Evolutionary conservation across 805 yeast genomes (phyloP).

Genomic region (Ogataea paraovalis): DNA sequence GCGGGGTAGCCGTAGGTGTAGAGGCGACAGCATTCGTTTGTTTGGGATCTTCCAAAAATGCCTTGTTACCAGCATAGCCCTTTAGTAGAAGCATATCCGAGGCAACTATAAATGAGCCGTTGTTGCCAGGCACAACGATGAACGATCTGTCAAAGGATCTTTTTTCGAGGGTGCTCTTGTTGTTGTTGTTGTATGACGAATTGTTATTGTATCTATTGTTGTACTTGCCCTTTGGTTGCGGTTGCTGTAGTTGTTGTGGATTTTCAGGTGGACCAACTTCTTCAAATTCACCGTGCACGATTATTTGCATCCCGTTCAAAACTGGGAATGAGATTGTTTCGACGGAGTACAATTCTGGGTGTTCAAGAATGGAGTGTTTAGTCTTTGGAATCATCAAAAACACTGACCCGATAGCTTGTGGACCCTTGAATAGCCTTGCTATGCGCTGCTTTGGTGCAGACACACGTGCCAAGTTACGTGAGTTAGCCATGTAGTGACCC

Average conservation of each 20-base stretch:
- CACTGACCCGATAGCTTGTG: constrained; percentile 53
- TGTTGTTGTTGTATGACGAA: constrained; percentile 2
- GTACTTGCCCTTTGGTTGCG: constrained; percentile 9
- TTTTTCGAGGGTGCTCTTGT: constrained; percentile 38
- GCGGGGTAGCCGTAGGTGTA: constrained; percentile 15
- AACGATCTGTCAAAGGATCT: constrained; percentile 87
- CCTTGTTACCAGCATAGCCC: constrained; percentile 47
- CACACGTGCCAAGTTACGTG: constrained; percentile 72
- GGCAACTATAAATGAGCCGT: constrained; percentile 75
- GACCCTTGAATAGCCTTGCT: constrained; percentile 64
- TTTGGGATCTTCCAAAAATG: constrained; percentile 42
- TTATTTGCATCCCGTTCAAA: constrained; percentile 71
- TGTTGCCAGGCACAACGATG: constrained; percentile 64
- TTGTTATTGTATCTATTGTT: constrained; percentile 23
- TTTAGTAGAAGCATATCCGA: constrained; percentile 77
- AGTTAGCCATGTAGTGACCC: constrained; percentile 65
- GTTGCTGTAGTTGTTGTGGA: constrained; percentile 13
- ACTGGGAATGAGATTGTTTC: constrained; percentile 72
- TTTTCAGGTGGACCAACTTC: constrained; percentile 58
- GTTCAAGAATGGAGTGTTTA: constrained; percentile 60
- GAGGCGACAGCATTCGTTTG: constrained; percentile 10
- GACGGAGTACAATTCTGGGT: constrained; percentile 66
- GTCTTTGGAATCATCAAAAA: constrained; percentile 76
- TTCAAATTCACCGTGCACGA: constrained; percentile 79
- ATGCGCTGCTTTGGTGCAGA: constrained; percentile 51